Base-by-base conservation (phyloP, 345 rosid species). In the Salix purpurea region DNA sequence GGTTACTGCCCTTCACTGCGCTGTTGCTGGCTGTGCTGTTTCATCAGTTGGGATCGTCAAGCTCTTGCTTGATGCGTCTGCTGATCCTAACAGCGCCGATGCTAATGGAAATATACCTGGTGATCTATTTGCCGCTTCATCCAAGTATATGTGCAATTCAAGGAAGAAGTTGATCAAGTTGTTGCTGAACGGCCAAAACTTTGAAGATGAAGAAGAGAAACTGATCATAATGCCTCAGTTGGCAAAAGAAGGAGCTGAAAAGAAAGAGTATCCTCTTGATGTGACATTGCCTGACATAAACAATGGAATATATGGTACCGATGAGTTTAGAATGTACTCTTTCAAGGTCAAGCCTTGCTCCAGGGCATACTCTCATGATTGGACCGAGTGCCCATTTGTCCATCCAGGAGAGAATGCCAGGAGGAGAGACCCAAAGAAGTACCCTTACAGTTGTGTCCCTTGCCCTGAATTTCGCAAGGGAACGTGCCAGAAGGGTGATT, bases 351-450 rank as follows among this genome's bases (percentile, higher is more conserved):
- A 91, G 88, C 98, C 99, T 7, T 96, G 99, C 84, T 96, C 99
- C 0, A 90, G 99, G 85, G 99, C 99, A 2, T 96, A 96, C 75
- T 93, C 99, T 5, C 99, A 96, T 69, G 99, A 96, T 61, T 96
- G 98, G 99, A 96, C 98, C 0, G 99, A 96, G 78, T 96, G 99
- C 78, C 99, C 99, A 2, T 96, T 96, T 74, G 99, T 91, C 71
- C 99, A 96, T 82, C 99, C 99, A 0, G 97, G 99, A 14, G 99
- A 96, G 92, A 96, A 96, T 21, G 99, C 99, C 0, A 91, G 99
- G 87, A 91, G 99, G 77, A 87, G 99, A 72, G 99, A 96, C 89
- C 98, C 94, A 0, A 89, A 88, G 84, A 96, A 93, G 89, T 93
- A 89, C 76, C 92, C 96, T 39, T 96, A 96, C 77, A 93, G 90